Evolutionary conservation across 805 yeast species (phyloP).

Genomic region (Candida vartiovaarae): DNA sequence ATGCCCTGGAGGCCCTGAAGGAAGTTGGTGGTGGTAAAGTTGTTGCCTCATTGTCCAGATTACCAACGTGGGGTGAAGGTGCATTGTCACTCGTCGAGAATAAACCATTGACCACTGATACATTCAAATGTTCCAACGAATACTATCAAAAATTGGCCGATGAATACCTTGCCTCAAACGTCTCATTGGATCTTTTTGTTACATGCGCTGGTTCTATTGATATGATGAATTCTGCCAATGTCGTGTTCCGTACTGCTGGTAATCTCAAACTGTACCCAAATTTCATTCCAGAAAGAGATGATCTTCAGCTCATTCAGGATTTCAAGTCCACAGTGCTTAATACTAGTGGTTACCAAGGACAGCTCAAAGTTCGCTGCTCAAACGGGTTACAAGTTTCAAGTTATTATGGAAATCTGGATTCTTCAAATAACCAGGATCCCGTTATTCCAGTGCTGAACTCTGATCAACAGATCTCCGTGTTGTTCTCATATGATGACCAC

Average conservation of each 20-base stretch:
- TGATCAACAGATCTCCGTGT: constrained; percentile 61
- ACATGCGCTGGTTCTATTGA: constrained; percentile 62
- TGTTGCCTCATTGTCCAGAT: constrained; percentile 52
- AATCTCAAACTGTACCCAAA: constrained; percentile 53
- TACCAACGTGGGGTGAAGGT: constrained; percentile 84
- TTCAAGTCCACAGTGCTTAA: constrained; percentile 44
- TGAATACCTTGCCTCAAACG: constrained; percentile 46
- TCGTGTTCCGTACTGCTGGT: constrained; percentile 70
- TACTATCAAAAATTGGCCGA: constrained; percentile 56
- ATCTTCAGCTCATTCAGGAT: constrained; percentile 53
- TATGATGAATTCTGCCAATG: constrained; percentile 61
- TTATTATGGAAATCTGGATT: constrained; percentile 55
- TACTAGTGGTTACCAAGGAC: constrained; percentile 69
- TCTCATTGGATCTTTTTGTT: constrained; percentile 74
- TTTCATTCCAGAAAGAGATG: constrained; percentile 65
- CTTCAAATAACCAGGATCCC: constrained; percentile 47
- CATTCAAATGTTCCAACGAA: constrained; percentile 51
- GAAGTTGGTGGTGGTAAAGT: constrained; percentile 81
- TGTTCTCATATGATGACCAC: constrained; percentile 72
- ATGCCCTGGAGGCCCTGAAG: constrained; percentile 56
- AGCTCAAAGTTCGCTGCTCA: constrained; percentile 79
- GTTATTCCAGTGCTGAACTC: constrained; percentile 56
- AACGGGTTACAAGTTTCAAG: constrained; percentile 75
- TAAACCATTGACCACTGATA: constrained; percentile 35
- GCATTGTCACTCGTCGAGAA: constrained; percentile 34